A percentile compares a stretch with the other conserved stretches of the same genome.
phyloP scores from a whole-genome alignment of 2,329 filamentous ascomycete genomes.

The Monosporascus ibericus region DNA sequence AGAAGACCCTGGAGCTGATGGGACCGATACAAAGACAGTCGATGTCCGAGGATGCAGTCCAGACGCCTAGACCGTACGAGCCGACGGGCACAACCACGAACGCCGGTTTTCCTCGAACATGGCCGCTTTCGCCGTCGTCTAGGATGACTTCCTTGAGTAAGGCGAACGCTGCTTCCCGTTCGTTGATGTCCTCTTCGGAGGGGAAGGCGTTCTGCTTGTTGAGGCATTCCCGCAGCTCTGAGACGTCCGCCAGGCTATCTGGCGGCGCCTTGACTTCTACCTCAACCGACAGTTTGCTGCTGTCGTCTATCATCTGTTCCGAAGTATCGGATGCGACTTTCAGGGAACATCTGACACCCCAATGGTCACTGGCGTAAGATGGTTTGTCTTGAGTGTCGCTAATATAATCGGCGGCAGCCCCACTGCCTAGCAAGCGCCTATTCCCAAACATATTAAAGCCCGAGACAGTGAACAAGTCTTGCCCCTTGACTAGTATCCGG shows the following conservation, averaged over 20 bases:
- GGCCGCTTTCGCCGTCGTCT: conserved; percentile 25
- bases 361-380: conserved; percentile 49
- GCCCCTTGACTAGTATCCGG: conserved; percentile 48
- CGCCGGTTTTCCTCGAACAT: conserved; percentile 23
- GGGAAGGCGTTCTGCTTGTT: conserved; percentile 37
- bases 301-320: conserved; percentile 9
- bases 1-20: conserved; percentile 56
- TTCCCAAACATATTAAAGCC: conserved; percentile 55
- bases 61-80: conserved; percentile 58
- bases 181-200: conserved; percentile 33
- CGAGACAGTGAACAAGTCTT: conserved; percentile 30
- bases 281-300: conserved; percentile 22
- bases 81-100: conserved; percentile 57
- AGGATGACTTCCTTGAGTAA: conserved; percentile 37
- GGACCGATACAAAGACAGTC: conserved; percentile 61
- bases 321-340: conserved; percentile 12
- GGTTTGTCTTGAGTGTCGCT: conserved; percentile 2
- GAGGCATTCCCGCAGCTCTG: conserved; percentile 33
- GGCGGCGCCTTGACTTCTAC: conserved; percentile 28
- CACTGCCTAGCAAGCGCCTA: conserved; percentile 12
- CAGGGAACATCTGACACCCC: conserved; percentile 46
- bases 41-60: conserved; percentile 55
- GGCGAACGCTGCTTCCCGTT: conserved; percentile 37
- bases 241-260: conserved; percentile 23
- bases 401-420: neutral